Base-by-base conservation (phyloP, 1,139 yeast species). In the Geotrichum fermentans region DNA sequence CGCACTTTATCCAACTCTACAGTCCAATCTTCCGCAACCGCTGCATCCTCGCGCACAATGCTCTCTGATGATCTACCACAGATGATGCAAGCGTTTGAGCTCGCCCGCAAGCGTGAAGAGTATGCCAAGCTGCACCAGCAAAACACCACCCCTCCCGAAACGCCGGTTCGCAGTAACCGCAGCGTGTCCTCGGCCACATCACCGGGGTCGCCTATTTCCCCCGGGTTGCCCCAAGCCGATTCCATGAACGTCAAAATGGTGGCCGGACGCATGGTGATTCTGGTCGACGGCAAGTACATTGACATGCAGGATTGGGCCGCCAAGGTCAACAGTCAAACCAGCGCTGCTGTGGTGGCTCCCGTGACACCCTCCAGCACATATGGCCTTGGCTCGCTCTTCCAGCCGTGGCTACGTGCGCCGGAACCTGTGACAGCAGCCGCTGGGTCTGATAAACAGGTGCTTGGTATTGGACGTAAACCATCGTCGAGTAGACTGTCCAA, bases 271-370 rank as follows among this genome's bases (percentile, higher is more conserved):
- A 58, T 65, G 59, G 61, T 63, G 64, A 65, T 64, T 29, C 50
- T 57, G 37, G 61, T 60, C 3, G 60, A 56, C 11, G 56, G 55
- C 10, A 52, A 55, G 16, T 59, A 45, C 47, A 56, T 59, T 24
- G 68, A 65, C 52, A 63, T 65, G 67, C 67, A 65, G 49, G 64
- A 62, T 3, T 63, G 67, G 67, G 57, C 63, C 20, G 58, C 58
- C 28, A 53, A 45, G 33, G 57, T 55, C 36, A 59, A 58, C 47
- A 39, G 40, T 38, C 7, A 24, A 30, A 20, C 29, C 18, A 33
- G 33, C n/a, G 16, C 39, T 26, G 14, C 40, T 1, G 40, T 35
- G 5, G 24, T 22, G 8, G 22, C 35, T 4, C 20, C 35, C 16
- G 32, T 41, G 4, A n/a, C 44, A n/a, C 17, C 43, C 11, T 5